Conservation (phyloP, 352 stramenopile genomes). For the Pythium inflatum region DNA sequence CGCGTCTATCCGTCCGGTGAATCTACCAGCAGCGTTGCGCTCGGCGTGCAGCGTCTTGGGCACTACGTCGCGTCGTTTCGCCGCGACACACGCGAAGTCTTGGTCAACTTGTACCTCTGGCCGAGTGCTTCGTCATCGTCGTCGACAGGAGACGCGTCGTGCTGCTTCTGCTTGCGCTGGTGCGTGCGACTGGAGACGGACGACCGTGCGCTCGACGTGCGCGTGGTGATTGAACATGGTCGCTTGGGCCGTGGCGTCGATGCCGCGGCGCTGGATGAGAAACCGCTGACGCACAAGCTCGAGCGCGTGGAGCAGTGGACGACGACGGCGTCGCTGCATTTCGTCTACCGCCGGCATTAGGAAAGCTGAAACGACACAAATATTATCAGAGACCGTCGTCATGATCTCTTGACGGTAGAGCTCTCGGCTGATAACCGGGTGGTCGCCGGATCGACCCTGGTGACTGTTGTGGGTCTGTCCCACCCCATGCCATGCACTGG, state of each 20-base stretch:
- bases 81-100: conserved; percentile 2
- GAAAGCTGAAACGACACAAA: no score
- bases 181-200: neutral
- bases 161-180: conserved; percentile 16
- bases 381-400: no score
- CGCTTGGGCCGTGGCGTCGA: conserved; percentile 6
- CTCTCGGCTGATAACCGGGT: no score
- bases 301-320: conserved; percentile 16
- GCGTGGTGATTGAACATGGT: conserved; percentile 7
- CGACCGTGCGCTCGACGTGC: neutral
- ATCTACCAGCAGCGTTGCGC: conserved; percentile 13
- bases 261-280: conserved; percentile 9
- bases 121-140: no score
- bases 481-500: no score
- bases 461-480: no score
- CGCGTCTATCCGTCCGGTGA: conserved; percentile 26
- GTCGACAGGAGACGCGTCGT: neutral
- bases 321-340: conserved; percentile 16
- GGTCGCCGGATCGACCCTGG: no score
- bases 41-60: conserved; percentile 7
- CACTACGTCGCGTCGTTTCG: conserved; percentile 27
- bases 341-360: neutral
- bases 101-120: conserved; percentile 26
- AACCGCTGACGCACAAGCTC: conserved; percentile 9
- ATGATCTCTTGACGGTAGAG: no score